Conservation (phyloP, 257 asterid species). For the Solanum neorickii region DNA sequence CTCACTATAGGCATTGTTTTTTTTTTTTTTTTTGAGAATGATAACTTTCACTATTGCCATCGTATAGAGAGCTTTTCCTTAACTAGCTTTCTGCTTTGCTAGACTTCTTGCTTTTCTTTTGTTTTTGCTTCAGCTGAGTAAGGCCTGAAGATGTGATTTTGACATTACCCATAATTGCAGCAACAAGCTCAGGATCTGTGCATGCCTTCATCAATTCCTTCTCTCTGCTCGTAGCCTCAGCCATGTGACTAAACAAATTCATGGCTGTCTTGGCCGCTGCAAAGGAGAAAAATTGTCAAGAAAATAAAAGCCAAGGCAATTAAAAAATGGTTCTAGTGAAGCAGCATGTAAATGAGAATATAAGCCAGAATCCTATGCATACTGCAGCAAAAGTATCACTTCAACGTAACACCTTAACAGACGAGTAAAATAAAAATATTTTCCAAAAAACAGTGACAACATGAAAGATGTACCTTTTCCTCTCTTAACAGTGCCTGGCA, state of each 20-base stretch:
- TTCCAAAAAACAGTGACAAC: not conserved
- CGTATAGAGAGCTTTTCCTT: not conserved
- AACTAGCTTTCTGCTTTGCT: conserved; percentile 30
- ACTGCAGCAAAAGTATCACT: not conserved
- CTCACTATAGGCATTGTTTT: not conserved
- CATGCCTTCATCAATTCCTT: conserved; percentile 96
- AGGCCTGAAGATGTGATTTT: conserved; percentile 95
- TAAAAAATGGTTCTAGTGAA: not conserved
- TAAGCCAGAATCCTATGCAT: not conserved
- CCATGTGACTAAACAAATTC: conserved; percentile 69
- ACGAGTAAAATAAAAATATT: not conserved
- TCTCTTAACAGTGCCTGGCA: conserved; percentile 85
- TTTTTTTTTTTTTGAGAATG: too few species aligned
- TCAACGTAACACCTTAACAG: not conserved
- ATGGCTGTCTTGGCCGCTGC: conserved; percentile 93
- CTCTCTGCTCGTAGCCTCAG: conserved; percentile 72
- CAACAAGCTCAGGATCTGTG: conserved; percentile 96
- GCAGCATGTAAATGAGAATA: not conserved
- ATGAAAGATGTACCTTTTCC: conserved; percentile 61
- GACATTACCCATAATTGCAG: conserved; percentile 78
- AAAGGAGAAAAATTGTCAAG: not conserved
- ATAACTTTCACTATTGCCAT: not conserved
- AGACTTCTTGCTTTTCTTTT: conserved; percentile 80
- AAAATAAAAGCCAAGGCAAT: not conserved
- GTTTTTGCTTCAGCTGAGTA: conserved; percentile 81